phyloP scores from a whole-genome alignment of 768 basidiomycete species.

The Lentinula detonsa region DNA sequence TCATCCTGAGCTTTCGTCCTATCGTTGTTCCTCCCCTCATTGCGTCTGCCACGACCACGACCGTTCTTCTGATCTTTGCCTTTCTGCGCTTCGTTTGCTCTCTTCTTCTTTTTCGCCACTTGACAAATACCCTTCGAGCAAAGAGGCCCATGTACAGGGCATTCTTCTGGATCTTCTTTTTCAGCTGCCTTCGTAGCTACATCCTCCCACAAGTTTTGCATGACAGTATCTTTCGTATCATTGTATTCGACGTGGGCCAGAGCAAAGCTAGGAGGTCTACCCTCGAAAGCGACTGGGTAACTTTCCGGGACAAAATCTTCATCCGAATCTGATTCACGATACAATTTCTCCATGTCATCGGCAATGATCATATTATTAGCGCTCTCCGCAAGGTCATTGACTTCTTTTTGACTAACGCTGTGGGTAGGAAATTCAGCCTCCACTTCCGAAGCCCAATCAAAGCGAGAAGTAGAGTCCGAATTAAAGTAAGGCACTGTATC shows the following conservation, averaged over 20 bases:
- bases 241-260: background rate
- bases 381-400: background rate
- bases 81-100: background rate
- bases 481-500: background rate
- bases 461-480: background rate
- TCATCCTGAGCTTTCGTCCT: background rate
- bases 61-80: background rate
- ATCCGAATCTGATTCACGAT: background rate
- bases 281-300: background rate
- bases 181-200: no score
- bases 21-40: background rate
- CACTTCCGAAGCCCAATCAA: conserved; percentile 4
- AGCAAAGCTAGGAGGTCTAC: background rate
- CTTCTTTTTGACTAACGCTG: background rate
- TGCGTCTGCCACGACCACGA: background rate
- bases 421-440: background rate
- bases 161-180: background rate
- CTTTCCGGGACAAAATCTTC: background rate
- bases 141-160: background rate
- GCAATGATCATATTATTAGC: background rate
- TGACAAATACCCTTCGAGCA: conserved; percentile 4
- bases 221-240: background rate
- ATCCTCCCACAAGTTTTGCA: background rate
- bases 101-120: background rate
- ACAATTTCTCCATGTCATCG: background rate